Percentiles rank a stretch among this genome's conserved stretches.
Conservation (phyloP, 805 yeast species). For the Candida glaebosa region DNA sequence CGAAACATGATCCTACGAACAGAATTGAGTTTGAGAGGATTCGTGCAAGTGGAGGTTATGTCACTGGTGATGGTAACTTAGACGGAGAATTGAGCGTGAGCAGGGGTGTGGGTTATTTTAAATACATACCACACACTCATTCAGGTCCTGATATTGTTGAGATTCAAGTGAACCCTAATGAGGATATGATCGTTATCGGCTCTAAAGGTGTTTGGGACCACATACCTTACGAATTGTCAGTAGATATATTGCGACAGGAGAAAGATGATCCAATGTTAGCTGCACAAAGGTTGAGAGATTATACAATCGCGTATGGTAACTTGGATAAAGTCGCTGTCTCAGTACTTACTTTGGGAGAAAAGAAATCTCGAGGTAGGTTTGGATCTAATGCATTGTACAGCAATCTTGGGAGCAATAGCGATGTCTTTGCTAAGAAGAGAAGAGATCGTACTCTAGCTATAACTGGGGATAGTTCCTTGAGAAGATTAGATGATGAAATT, state of each 20-base stretch:
- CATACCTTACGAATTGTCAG: slow-evolving; percentile 79
- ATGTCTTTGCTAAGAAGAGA: slow-evolving; percentile 38
- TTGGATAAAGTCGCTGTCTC: slow-evolving; percentile 74
- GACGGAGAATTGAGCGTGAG: slow-evolving; percentile 83
- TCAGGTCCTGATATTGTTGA: slow-evolving; percentile 80
- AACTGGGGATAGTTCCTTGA: slow-evolving; percentile 63
- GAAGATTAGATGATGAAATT: slow-evolving; percentile 85
- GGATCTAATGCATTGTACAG: slow-evolving; percentile 29
- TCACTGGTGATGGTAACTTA: slow-evolving; percentile 76
- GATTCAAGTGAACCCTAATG: slow-evolving; percentile 57
- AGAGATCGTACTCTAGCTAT: slow-evolving; percentile 31
- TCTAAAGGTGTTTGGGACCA: slow-evolving; percentile 83
- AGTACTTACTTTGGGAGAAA: slow-evolving; percentile 67
- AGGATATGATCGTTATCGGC: slow-evolving; percentile 82
- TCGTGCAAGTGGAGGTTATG: slow-evolving; percentile 88
- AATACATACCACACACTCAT: slow-evolving; percentile 80
- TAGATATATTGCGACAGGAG: slow-evolving; percentile 82
- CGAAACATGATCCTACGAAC: slow-evolving; percentile 79
- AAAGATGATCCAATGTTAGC: slow-evolving; percentile 83
- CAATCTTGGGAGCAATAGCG: slow-evolving; percentile 36
- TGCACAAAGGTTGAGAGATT: slow-evolving; percentile 89
- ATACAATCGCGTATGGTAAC: slow-evolving; percentile 90
- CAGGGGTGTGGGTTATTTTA: slow-evolving; percentile 88
- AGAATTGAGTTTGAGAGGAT: slow-evolving; percentile 79
- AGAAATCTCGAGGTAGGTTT: slow-evolving; percentile 29